Percentiles rank a stretch among this genome's conserved stretches.
Evolutionary conservation across 805 yeast genomes (phyloP).

Genomic region (Saturnispora kantuleensis): DNA sequence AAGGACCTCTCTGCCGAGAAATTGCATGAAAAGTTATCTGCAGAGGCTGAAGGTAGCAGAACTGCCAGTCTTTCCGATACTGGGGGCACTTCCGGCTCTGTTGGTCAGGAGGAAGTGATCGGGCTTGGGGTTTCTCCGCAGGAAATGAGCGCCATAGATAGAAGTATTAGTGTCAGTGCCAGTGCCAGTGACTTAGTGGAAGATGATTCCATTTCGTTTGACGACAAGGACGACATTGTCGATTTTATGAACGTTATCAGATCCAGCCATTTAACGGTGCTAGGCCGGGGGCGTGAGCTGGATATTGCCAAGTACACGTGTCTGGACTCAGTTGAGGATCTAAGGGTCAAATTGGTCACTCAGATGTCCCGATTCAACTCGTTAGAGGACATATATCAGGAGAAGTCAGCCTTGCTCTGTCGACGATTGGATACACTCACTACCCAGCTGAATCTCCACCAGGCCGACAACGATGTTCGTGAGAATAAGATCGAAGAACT

Average conservation of each 20-base stretch:
- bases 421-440: slow-evolving; percentile 12
- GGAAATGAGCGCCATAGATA: background rate
- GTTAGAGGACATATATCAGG: too few species aligned
- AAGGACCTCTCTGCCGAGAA: too few species aligned
- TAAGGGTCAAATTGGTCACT: background rate
- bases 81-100: too few species aligned
- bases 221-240: slow-evolving; percentile 2
- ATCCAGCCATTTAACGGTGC: background rate
- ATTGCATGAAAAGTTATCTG: too few species aligned
- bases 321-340: background rate
- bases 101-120: background rate
- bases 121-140: background rate
- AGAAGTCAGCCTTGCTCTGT: too few species aligned
- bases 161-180: too few species aligned
- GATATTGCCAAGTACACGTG: background rate
- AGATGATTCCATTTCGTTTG: background rate
- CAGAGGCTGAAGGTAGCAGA: too few species aligned
- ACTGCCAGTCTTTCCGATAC: too few species aligned
- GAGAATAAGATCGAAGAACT: slow-evolving; percentile 47
- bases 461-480: slow-evolving; percentile 15
- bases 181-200: background rate
- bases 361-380: slow-evolving; percentile 19
- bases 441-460: slow-evolving; percentile 14
- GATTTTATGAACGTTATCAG: slow-evolving; percentile 3
- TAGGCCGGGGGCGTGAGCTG: background rate